Base-by-base conservation (phyloP, 257 asterid species). In the Rauvolfia tetraphylla region DNA sequence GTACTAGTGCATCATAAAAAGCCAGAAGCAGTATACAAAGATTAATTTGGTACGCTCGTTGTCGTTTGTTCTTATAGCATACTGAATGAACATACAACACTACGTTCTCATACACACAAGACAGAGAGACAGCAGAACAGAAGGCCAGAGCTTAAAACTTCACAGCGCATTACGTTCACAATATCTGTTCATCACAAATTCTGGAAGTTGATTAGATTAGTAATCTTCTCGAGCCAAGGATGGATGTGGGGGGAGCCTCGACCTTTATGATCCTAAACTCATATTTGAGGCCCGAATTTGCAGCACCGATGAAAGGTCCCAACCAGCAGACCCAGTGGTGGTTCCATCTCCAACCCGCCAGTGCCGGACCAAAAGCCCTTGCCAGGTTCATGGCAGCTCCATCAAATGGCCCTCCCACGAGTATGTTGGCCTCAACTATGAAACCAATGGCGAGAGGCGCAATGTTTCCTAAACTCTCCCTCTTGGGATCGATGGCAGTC, bases 331-430 rank as follows among this genome's bases (percentile, higher is more conserved):
- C 81, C 99, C 99, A 93, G 41, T 95, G 98, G 84, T 90, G 29
- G 57, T 69, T 82, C 99, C 99, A 95, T 76, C 98, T 87, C 98
- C 99, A 95, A 0, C 99, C 99, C 42, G 93, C 96, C 22, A 95
- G 59, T 0, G 99, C 96, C 0, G 98, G 99, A 9, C 98, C 99
- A 18, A 95, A 95, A 0, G 99, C 98, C 70, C 97, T 79, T 0
- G 99, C 99, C 0, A 97, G 99, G 81, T 95, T 95, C 98, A 93
- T 93, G 0, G 98, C 71, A 3, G 96, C 98, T 2, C 98, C 99
- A 1, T 85, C 90, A 25, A 91, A 95, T 0, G 99, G 99, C 23
- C 97, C 99, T 5, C 99, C 99, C 3, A 91, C 98, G 2, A 95
- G 84, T 22, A 83, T 63, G 75, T 92, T 92, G 3, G 99, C 98